Conservation (phyloP, 768 basidiomycete genomes). For the Hypholoma sublateritium region DNA sequence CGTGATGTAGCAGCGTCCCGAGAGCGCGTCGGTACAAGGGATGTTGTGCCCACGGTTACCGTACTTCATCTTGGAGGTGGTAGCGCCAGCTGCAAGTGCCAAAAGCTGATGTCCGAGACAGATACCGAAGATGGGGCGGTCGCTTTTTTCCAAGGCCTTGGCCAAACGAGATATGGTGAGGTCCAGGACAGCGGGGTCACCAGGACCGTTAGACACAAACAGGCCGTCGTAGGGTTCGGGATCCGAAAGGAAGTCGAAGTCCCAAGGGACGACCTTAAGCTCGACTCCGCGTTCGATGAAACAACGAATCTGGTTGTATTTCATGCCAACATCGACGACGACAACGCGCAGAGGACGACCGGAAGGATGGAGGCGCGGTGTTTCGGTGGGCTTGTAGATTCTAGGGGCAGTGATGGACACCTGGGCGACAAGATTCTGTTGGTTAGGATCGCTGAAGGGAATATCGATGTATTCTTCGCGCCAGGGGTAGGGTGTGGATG, state of each 20-base stretch:
- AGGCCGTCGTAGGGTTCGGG: conserved; percentile 86
- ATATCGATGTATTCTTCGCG: conserved; percentile 80
- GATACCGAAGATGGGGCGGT: conserved; percentile 94
- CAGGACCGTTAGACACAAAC: conserved; percentile 97
- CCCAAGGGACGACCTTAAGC: conserved; percentile 97
- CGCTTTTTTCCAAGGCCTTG: conserved; percentile 65
- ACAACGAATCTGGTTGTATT: conserved; percentile 98
- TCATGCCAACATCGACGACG: conserved; percentile 99
- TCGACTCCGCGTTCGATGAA: conserved; percentile 91
- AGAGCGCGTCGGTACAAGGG: conserved; percentile 91
- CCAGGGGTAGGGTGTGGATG: conserved; percentile 62
- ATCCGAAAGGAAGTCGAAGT: conserved; percentile 87
- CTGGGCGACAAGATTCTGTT: conserved; percentile 84
- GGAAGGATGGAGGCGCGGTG: conserved; percentile 67
- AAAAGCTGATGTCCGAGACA: conserved; percentile 98
- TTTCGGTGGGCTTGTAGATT: conserved; percentile 60
- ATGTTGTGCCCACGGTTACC: conserved; percentile 99
- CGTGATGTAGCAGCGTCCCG: conserved; percentile 97
- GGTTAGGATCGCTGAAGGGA: conserved; percentile 87
- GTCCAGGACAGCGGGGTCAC: conserved; percentile 86
- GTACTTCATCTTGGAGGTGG: conserved; percentile 99
- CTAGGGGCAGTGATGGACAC: conserved; percentile 77
- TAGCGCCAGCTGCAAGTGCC: conserved; percentile 91
- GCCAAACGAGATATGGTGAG: conserved; percentile 69
- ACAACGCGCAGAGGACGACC: conserved; percentile 82